Evolutionary conservation across 345 rosid genomes (phyloP).

Genomic region (Acer yangbiense): DNA sequence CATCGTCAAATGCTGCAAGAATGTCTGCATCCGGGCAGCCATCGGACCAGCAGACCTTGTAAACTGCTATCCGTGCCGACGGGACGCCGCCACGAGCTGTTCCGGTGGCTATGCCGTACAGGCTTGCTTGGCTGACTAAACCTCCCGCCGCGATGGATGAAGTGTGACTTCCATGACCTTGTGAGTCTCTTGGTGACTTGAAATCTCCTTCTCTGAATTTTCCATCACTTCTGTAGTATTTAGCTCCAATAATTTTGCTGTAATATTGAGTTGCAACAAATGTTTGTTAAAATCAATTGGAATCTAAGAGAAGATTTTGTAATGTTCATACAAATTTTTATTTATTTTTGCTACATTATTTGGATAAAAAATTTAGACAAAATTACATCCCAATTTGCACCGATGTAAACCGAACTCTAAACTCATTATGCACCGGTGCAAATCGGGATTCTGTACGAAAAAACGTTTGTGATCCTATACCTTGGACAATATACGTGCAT

Average conservation of each 20-base stretch:
- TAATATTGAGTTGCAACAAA: not conserved
- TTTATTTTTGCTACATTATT: too few relatives aligned
- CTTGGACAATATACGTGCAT: too few relatives aligned
- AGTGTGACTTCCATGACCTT: constrained; percentile 38
- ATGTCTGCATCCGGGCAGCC: constrained; percentile 37
- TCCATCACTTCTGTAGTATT: constrained; percentile 13
- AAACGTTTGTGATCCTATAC: too few relatives aligned
- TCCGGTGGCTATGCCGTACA: constrained; percentile 30
- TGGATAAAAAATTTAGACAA: too few relatives aligned
- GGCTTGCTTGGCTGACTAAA: constrained; percentile 22
- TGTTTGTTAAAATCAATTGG: too few relatives aligned
- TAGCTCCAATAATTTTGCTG: constrained; percentile 29
- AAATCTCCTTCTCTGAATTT: not conserved
- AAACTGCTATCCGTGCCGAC: constrained; percentile 32
- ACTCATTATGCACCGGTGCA: too few relatives aligned
- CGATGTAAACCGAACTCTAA: too few relatives aligned
- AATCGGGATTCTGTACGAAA: too few relatives aligned
- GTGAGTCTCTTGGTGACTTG: constrained; percentile 21
- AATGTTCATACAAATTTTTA: too few relatives aligned
- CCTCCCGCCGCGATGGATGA: constrained; percentile 37
- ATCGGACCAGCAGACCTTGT: constrained; percentile 39
- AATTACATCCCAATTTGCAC: too few relatives aligned
- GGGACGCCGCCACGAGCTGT: constrained; percentile 43
- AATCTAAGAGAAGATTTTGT: too few relatives aligned
- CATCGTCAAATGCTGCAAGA: constrained; percentile 48